Conservation (phyloP, 129 eudicot genomes). For the Mikania micrantha region DNA sequence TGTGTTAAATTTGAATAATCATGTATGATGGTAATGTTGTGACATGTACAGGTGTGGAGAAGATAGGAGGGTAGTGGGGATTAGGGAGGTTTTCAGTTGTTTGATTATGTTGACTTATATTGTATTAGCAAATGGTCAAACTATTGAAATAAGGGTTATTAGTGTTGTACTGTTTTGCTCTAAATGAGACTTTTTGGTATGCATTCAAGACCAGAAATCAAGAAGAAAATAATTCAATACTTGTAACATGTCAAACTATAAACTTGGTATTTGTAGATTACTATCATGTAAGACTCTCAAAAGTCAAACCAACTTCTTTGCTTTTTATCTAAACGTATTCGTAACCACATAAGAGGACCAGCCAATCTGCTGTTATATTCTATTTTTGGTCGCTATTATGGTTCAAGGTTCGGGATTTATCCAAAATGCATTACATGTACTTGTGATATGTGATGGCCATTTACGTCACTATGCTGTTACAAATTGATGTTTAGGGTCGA, state of each 20-base stretch:
- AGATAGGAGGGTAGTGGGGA: conserved; percentile 32
- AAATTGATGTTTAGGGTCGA: background rate
- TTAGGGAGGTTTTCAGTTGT: conserved; percentile 11
- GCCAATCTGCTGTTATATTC: too few relatives aligned
- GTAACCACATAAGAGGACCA: too few relatives aligned
- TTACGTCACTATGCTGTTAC: background rate
- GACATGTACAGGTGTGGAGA: conserved; percentile 27
- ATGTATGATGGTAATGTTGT: conserved; percentile 15
- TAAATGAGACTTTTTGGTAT: background rate
- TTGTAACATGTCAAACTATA: too few relatives aligned
- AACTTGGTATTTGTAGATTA: too few relatives aligned
- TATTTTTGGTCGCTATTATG: too few relatives aligned
- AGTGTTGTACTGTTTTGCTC: background rate
- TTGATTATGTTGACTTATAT: conserved; percentile 14
- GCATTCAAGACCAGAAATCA: too few relatives aligned
- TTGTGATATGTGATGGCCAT: too few relatives aligned
- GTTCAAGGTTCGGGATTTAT: too few relatives aligned
- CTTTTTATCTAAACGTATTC: too few relatives aligned
- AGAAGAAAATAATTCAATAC: too few relatives aligned
- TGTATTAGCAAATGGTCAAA: conserved; percentile 22
- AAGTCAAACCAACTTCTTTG: too few relatives aligned
- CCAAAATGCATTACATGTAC: background rate
- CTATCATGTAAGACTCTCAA: too few relatives aligned
- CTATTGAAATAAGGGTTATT: conserved; percentile 16
- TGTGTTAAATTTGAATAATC: conserved; percentile 20